Percentiles rank a stretch among this genome's conserved stretches.
phyloP scores from a whole-genome alignment of 768 basidiomycete species.

The Cyclocybe cylindracea region DNA sequence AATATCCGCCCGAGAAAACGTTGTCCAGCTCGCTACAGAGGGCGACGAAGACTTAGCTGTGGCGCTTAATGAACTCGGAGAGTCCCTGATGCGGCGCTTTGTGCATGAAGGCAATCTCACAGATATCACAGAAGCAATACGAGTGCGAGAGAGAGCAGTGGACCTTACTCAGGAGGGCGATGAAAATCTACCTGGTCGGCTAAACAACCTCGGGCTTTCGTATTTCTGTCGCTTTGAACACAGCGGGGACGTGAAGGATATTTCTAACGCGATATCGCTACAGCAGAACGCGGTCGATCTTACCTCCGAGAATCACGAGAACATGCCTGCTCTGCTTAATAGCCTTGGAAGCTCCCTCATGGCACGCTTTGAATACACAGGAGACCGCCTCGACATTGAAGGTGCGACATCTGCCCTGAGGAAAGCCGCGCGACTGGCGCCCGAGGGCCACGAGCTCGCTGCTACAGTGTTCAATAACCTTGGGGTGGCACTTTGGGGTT shows the following conservation, averaged over 20 bases:
- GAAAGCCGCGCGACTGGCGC: not conserved
- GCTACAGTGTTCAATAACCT: not conserved
- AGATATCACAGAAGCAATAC: slow-evolving; percentile 9
- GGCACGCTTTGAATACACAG: not conserved
- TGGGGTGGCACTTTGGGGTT: not conserved
- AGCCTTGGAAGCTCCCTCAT: not conserved
- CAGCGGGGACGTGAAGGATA: slow-evolving; percentile 1
- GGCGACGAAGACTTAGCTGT: not conserved
- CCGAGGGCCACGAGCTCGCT: not conserved
- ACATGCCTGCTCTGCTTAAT: not conserved
- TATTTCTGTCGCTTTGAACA: not conserved
- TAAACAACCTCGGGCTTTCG: slow-evolving; percentile 10
- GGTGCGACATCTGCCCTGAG: not conserved
- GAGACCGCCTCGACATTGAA: not conserved
- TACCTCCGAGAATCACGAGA: not conserved
- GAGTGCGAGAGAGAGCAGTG: slow-evolving; percentile 4
- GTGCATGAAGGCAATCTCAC: not conserved
- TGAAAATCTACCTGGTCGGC: not conserved
- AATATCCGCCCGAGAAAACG: slow-evolving; percentile 3
- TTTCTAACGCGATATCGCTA: not conserved
- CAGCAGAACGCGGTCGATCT: not conserved
- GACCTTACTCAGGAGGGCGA: slow-evolving; percentile 1
- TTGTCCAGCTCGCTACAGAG: not conserved
- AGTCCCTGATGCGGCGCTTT: not conserved
- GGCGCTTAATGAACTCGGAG: not conserved